A percentile compares a stretch with the other conserved stretches of the same genome.
These are phyloP conservation scores for Cladobotryum mycophilum DNA, from an alignment of 2,329 filamentous ascomycete genomes.

Conservation along the genomic window DNA sequence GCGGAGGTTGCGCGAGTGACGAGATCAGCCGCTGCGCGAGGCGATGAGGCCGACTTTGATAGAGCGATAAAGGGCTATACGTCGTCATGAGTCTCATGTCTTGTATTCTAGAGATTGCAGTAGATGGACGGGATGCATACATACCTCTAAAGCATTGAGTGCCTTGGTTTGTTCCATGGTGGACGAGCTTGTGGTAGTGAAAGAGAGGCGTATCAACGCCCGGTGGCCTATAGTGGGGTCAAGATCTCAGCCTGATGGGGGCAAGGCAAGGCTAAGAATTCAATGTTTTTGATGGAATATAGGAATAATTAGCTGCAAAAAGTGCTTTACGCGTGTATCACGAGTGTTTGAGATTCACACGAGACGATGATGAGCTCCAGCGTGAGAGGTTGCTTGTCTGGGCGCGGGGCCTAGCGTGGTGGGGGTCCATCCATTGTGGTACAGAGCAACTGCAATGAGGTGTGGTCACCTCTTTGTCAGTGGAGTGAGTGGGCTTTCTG, in stretches of 20 bases:
- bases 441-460: no score
- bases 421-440: background rate
- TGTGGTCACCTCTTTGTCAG: no score
- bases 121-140: conserved; percentile 22
- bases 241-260: conserved; percentile 9
- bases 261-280: conserved; percentile 1
- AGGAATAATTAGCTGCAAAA: background rate
- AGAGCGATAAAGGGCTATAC: conserved; percentile 82
- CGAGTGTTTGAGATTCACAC: conserved; percentile 9
- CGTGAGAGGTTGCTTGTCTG: background rate
- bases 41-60: conserved; percentile 76
- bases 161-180: conserved; percentile 69
- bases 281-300: background rate
- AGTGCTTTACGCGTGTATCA: conserved; percentile 5
- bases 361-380: background rate
- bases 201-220: conserved; percentile 3
- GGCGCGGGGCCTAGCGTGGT: conserved; percentile 2
- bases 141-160: conserved; percentile 57
- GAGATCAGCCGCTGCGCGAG: conserved; percentile 78
- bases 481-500: no score
- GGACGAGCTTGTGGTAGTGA: conserved; percentile 7
- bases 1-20: conserved; percentile 84
- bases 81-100: conserved; percentile 12
- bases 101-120: background rate
- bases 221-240: conserved; percentile 2